These are phyloP conservation scores for Nothophaeocryptopus gaeumannii DNA, from an alignment of 2,329 filamentous ascomycete species.

Conservation along the genomic window DNA sequence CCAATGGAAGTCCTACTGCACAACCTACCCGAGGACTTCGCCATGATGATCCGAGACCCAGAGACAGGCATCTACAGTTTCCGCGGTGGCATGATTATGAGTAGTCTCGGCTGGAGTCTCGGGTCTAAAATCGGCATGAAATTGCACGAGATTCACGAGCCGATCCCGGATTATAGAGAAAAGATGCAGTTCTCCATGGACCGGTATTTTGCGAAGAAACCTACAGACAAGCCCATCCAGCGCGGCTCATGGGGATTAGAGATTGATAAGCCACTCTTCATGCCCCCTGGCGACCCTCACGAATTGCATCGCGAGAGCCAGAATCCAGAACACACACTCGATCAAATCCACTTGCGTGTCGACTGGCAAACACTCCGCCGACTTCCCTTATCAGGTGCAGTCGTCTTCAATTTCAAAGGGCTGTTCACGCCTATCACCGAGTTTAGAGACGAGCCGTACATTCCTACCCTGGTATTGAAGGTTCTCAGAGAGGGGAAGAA, in stretches of 20 bases:
- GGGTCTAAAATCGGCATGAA: slow-evolving; percentile 68
- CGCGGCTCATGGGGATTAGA: slow-evolving; percentile 83
- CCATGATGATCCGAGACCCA: slow-evolving; percentile 69
- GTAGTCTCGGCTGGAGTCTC: slow-evolving; percentile 76
- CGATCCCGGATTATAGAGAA: slow-evolving; percentile 78
- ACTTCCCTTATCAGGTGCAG: slow-evolving; percentile 68
- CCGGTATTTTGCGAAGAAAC: slow-evolving; percentile 77
- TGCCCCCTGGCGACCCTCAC: slow-evolving; percentile 66
- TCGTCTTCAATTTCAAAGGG: slow-evolving; percentile 88
- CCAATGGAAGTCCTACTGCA: slow-evolving; percentile 70
- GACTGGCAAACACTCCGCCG: slow-evolving; percentile 87
- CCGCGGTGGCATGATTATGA: slow-evolving; percentile 74
- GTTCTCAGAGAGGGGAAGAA: slow-evolving; percentile 69
- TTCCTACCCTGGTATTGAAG: slow-evolving; percentile 67
- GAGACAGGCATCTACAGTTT: slow-evolving; percentile 70
- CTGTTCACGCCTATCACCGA: slow-evolving; percentile 72
- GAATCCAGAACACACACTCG: slow-evolving; percentile 53
- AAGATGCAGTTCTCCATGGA: slow-evolving; percentile 90
- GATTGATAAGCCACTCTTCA: slow-evolving; percentile 69
- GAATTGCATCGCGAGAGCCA: slow-evolving; percentile 60
- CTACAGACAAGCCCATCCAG: slow-evolving; percentile 72
- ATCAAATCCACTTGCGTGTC: slow-evolving; percentile 67
- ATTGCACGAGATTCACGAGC: slow-evolving; percentile 67
- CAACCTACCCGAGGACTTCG: slow-evolving; percentile 83
- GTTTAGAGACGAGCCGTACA: slow-evolving; percentile 67